Evolutionary conservation across 225 moss, liverwort and hornwort genomes (phyloP), one percentile per base, ranked within the genome.

Genomic region (Pseudoscleropodium purum): DNA sequence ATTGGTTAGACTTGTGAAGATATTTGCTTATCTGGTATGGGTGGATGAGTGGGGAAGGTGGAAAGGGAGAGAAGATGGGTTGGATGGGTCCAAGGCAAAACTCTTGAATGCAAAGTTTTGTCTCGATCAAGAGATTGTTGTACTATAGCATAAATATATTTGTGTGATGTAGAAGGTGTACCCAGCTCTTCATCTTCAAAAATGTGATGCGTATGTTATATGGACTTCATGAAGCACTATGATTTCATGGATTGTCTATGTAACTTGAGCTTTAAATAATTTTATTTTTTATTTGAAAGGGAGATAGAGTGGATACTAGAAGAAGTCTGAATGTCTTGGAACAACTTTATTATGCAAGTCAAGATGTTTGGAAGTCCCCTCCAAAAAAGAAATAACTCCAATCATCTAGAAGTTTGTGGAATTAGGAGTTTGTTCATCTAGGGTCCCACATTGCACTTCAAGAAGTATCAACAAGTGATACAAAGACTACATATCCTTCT

Each of bases 1-100:
- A 51, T 0, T 76, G 7, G 75, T 75, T 0, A 20, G 3, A 20
- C 1, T 75, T 51, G 10, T 33, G 0, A 13, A 0, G 33, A 51
- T 4, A 20, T 7, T 76, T 51, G 33, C 13, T 76, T 33, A 76
- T 8, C 0, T 51, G 2, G 11, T 7, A 19, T 75, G 1, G 30
- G 2, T 11, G 12, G 75, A 18, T 75, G 47, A 6, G 4, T 30
- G 12, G 49, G 4, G 33, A 33, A 33, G 21, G 51, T 13, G 8
- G 7, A 21, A 76, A 51, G 13, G 5, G 21, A 33, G 21, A 51
- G 51, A 76, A 1, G 33, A 33, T 51, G 51, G 33, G 1, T 1
- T 75, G 4, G 19, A 49, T 0, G 1, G 6, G 9, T 30, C 26
- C 0, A 74, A 74, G 1, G 30, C 45, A 45, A 47, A 74, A 43